These are phyloP conservation scores for Myriosclerotinia scirpicola DNA, from an alignment of 2,329 filamentous ascomycete genomes.

Conservation along the genomic window DNA sequence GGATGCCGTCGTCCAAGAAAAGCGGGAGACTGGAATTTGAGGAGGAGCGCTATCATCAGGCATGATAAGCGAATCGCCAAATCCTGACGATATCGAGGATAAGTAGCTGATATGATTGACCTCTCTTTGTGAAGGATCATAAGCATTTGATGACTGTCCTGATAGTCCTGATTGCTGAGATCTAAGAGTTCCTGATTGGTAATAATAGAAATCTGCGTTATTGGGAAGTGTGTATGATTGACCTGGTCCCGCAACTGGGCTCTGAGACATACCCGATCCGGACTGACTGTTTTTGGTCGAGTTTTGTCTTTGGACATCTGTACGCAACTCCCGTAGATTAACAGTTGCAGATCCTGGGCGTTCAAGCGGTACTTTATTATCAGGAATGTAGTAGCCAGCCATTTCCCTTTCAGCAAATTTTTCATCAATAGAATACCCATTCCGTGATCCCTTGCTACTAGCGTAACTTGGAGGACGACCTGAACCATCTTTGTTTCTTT, in stretches of 20 bases:
- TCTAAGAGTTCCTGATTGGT: conserved; percentile 17
- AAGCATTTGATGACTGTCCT: conserved; percentile 31
- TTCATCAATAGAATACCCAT: conserved; percentile 17
- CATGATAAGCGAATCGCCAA: conserved; percentile 57
- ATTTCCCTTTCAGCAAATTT: conserved; percentile 17
- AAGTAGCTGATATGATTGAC: conserved; percentile 44
- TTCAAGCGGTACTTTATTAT: conserved; percentile 8
- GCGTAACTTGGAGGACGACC: conserved; percentile 23
- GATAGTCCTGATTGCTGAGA: conserved; percentile 27
- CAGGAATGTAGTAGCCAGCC: conserved; percentile 6
- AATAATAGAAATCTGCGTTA: conserved; percentile 17
- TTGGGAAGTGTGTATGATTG: conserved; percentile 6
- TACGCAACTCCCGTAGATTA: conserved; percentile 6
- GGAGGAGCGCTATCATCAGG: conserved; percentile 40
- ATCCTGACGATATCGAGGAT: conserved; percentile 64
- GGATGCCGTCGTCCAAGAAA: conserved; percentile 38
- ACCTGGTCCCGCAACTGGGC: conserved; percentile 8
- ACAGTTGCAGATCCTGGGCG: conserved; percentile 16
- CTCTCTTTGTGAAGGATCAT: conserved; percentile 32
- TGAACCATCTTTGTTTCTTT: conserved; percentile 26
- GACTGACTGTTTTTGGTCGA: conserved; percentile 14
- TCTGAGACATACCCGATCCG: conserved; percentile 4
- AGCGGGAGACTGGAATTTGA: conserved; percentile 27
- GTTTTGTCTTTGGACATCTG: conserved; percentile 19
- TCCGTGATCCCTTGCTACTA: conserved; percentile 11